Conservation (phyloP, 495 filamentous ascomycete species). For the Tuber indicum region DNA sequence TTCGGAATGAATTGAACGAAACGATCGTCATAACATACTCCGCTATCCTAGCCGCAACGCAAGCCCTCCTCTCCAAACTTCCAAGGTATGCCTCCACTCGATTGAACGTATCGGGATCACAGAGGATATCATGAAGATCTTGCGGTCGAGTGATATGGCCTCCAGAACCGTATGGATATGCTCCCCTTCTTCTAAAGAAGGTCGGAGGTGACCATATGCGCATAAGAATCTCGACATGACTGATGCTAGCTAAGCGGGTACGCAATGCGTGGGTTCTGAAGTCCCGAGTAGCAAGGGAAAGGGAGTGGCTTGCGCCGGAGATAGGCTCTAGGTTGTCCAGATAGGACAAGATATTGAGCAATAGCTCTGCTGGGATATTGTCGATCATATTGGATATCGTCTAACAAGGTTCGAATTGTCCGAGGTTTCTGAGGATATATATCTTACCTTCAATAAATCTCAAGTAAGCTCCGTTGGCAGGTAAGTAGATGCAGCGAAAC, state of each 20-base stretch:
- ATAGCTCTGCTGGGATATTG: slow-evolving; percentile 40
- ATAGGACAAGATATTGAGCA: slow-evolving; percentile 41
- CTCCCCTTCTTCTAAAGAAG: slow-evolving; percentile 33
- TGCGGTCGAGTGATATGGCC: slow-evolving; percentile 22
- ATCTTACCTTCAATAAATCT: background rate
- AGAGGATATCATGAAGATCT: slow-evolving; percentile 40
- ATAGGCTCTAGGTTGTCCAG: slow-evolving; percentile 38
- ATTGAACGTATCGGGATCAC: slow-evolving; percentile 28
- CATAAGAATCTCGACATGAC: slow-evolving; percentile 41
- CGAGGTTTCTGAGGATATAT: background rate
- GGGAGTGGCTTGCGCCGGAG: slow-evolving; percentile 33
- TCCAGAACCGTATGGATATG: slow-evolving; percentile 13
- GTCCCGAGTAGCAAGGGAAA: slow-evolving; percentile 33
- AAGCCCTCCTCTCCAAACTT: slow-evolving; percentile 32
- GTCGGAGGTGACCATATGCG: slow-evolving; percentile 42
- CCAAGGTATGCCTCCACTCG: slow-evolving; percentile 37
- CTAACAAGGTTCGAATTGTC: background rate
- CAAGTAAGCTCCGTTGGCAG: background rate
- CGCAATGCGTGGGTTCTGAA: slow-evolving; percentile 30
- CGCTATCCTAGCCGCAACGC: slow-evolving; percentile 34
- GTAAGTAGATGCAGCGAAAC: slow-evolving; percentile 14
- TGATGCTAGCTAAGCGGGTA: slow-evolving; percentile 35
- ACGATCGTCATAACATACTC: slow-evolving; percentile 34
- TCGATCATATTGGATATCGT: slow-evolving; percentile 31
- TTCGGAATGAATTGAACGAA: slow-evolving; percentile 26